A percentile compares a stretch with the other conserved stretches of the same genome.
Conservation (phyloP, 352 stramenopile species). For the Lagenidium sp. region DNA sequence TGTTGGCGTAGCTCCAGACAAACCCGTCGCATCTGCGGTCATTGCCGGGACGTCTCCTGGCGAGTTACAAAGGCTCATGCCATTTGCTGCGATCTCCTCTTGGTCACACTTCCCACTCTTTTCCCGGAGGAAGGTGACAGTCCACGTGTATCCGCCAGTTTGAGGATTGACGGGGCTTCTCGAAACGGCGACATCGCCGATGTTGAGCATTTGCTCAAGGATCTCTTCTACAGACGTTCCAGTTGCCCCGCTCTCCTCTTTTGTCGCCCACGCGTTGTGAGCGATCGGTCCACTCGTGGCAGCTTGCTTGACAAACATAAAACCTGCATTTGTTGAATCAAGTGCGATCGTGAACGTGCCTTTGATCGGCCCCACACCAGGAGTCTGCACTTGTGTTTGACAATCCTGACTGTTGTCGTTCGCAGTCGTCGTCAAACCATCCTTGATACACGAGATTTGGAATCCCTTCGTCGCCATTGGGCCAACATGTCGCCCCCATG, state of each 20-base stretch:
- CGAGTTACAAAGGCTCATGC: conserved; percentile 83
- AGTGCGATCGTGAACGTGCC: conserved; percentile 89
- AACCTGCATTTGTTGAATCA: conserved; percentile 54
- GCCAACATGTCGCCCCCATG: conserved; percentile 95
- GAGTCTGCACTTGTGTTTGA: conserved; percentile 8
- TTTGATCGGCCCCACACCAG: conserved; percentile 79
- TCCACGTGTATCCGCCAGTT: conserved; percentile 94
- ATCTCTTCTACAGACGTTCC: conserved; percentile 94
- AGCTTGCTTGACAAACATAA: conserved; percentile 56
- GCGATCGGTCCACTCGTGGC: conserved; percentile 76
- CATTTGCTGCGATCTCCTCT: conserved; percentile 35
- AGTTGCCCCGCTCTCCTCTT: conserved; percentile 81
- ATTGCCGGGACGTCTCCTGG: conserved; percentile 90
- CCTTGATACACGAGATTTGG: conserved; percentile 42
- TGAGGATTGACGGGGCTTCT: conserved; percentile 71
- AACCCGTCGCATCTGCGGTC: conserved; percentile 10
- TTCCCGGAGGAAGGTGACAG: conserved; percentile 92
- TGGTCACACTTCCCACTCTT: conserved; percentile 49
- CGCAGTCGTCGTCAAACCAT: conserved; percentile 49
- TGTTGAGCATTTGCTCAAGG: conserved; percentile 89
- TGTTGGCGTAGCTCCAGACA: conserved; percentile 24
- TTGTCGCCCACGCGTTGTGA: conserved; percentile 90
- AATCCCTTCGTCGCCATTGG: conserved; percentile 48
- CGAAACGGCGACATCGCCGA: conserved; percentile 91
- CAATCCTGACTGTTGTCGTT: conserved; percentile 50